Evolutionary conservation across 345 rosid genomes (phyloP).

Genomic region (Odontarrhena argentea): DNA sequence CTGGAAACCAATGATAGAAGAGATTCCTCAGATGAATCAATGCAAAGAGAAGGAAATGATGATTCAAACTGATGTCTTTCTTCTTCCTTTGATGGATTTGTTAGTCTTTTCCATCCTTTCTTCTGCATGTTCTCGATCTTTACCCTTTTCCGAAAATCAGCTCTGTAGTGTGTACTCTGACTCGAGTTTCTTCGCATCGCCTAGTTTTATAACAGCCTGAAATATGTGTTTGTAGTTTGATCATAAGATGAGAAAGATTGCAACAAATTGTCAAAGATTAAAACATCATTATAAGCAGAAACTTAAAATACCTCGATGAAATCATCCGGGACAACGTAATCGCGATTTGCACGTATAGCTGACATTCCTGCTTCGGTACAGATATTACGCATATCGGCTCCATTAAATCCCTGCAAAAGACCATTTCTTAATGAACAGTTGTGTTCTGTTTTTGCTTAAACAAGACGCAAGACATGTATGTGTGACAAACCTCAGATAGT

Average conservation of each 20-base stretch:
- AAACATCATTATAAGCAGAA: neutral
- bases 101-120: neutral
- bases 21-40: slow-evolving; percentile 74
- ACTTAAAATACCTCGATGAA: slow-evolving; percentile 66
- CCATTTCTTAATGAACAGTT: neutral
- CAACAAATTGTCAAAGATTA: neutral
- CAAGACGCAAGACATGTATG: slow-evolving; percentile 21
- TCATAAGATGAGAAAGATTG: slow-evolving; percentile 11
- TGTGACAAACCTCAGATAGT: slow-evolving; percentile 63
- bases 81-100: slow-evolving; percentile 1
- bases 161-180: slow-evolving; percentile 67
- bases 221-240: slow-evolving; percentile 15
- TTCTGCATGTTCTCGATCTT: slow-evolving; percentile 18
- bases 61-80: slow-evolving; percentile 45
- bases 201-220: slow-evolving; percentile 78
- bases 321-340: slow-evolving; percentile 77
- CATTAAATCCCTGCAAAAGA: slow-evolving; percentile 67
- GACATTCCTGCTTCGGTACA: slow-evolving; percentile 94
- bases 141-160: slow-evolving; percentile 73
- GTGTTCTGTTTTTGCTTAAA: slow-evolving; percentile 8
- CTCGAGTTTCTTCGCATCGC: slow-evolving; percentile 81
- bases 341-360: slow-evolving; percentile 81
- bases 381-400: slow-evolving; percentile 83
- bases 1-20: slow-evolving; percentile 98
- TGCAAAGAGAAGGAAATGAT: slow-evolving; percentile 51